Evolutionary conservation across 1,284 basidiomycete genomes (phyloP), one percentile per base, ranked within the genome.

Genomic region (Ceratobasidium sp.): DNA sequence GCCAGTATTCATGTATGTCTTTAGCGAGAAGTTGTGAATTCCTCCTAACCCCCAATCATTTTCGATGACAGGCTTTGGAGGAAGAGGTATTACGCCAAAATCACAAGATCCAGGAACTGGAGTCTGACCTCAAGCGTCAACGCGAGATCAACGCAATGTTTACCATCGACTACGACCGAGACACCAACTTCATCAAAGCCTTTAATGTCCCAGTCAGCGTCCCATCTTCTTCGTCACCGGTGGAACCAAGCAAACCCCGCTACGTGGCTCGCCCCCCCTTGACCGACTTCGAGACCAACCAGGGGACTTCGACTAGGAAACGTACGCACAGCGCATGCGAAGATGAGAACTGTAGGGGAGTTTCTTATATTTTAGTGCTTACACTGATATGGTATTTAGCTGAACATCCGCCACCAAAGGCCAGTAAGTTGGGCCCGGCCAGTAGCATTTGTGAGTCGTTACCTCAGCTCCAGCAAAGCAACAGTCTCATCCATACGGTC

Each of bases 81-180:
- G 53, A 70, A 42, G 68, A 70, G n/a, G n/a, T 70, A 28, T n/a
- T 39, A 12, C 26, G 28, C 26, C 71, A 58, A 49, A 39, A 73
- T 44, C 26, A 39, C 23, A 73, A 63, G 42, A 63, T 73, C 42
- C 40, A 73, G 71, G 26, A 49, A 20, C 44, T 73, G 1, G 71
- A 73, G 39, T 18, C 13, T 26, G 58, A 60, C 46, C 58, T 73
- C 26, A 44, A 61, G 42, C 71, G 71, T n/a, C 71, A 73, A 46
- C 58, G 58, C 60, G 56, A 73, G 60, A 73, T 61, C 44, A 75
- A 75, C 33, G 72, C 72, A n/a, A 61, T 75, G 58, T 55, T 75
- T 46, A 75, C 58, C 5, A n/a, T 63, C 44, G 61, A 75, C 49
- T 75, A 75, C 40, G 69, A 71, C 26, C 72, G 72, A 10, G 72